phyloP scores from a whole-genome alignment of 1,284 basidiomycete species.

The Farysia itapuensis region DNA sequence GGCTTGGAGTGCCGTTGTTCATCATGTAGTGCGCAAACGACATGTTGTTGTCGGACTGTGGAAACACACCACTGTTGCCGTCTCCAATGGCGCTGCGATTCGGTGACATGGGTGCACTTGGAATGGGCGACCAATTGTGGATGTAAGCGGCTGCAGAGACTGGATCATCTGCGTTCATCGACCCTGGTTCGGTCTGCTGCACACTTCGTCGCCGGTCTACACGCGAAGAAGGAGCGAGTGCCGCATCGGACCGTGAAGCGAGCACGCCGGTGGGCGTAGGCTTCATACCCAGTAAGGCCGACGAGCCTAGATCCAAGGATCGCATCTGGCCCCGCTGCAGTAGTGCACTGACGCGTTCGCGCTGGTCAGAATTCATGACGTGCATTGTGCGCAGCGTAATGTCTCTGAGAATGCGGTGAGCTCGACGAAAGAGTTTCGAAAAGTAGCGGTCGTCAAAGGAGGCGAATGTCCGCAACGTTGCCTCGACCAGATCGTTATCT shows the following conservation, averaged over 20 bases:
- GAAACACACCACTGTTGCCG: background rate
- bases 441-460: constrained; percentile 41
- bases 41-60: background rate
- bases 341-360: constrained; percentile 36
- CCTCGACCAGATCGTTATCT: constrained; percentile 45
- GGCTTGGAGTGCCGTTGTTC: constrained; percentile 1
- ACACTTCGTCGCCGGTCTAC: constrained; percentile 9
- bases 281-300: constrained; percentile 14
- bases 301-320: constrained; percentile 11
- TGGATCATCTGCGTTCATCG: constrained; percentile 3
- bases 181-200: constrained; percentile 7
- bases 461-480: constrained; percentile 40
- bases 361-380: constrained; percentile 36
- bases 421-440: constrained; percentile 32
- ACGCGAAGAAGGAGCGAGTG: constrained; percentile 16
- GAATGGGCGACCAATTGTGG: constrained; percentile 35
- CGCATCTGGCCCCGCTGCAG: constrained; percentile 22
- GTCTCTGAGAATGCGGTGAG: constrained; percentile 33
- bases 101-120: constrained; percentile 35
- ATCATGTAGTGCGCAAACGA: constrained; percentile 26
- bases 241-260: constrained; percentile 6
- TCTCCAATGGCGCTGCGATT: constrained; percentile 27
- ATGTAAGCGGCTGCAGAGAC: constrained; percentile 35
- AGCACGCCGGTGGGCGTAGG: constrained; percentile 4
- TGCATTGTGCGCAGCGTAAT: constrained; percentile 38